These are phyloP conservation scores for Litchi chinensis DNA, from an alignment of 345 rosid species.

Conservation along the genomic window DNA sequence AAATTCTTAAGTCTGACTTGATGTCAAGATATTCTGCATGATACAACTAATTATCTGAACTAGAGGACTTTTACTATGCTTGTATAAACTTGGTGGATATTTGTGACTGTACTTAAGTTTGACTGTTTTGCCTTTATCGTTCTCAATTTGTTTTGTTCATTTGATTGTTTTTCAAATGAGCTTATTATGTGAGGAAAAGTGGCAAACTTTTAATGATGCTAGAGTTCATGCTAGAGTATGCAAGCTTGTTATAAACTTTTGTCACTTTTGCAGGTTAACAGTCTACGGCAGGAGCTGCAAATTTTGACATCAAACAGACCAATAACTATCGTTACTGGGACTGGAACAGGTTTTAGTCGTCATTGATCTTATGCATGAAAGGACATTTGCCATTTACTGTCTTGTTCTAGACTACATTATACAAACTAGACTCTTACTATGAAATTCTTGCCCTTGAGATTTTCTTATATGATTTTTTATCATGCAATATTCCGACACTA, in stretches of 20 bases:
- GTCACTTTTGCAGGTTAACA: constrained; percentile 59
- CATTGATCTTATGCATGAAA: constrained; percentile 11
- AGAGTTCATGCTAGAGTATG: constrained; percentile 14
- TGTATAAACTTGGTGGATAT: not conserved
- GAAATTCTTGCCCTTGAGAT: not conserved
- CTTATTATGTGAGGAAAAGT: constrained; percentile 1
- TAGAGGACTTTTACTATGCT: not conserved
- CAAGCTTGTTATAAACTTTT: constrained; percentile 17
- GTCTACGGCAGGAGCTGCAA: constrained; percentile 70
- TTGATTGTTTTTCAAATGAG: not conserved
- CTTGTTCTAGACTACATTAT: constrained; percentile 4
- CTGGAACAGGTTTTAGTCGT: constrained; percentile 58
- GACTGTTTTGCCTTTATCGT: not conserved
- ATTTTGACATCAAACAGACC: constrained; percentile 58
- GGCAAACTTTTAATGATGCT: not conserved
- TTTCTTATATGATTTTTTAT: constrained; percentile 8
- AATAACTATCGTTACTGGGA: constrained; percentile 69
- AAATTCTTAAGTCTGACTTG: not conserved
- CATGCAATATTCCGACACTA: not conserved
- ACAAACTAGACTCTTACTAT: not conserved
- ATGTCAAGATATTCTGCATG: not conserved
- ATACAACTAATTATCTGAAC: too few relatives aligned
- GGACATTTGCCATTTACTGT: not conserved
- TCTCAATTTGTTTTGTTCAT: not conserved
- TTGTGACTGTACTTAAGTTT: not conserved